Evolutionary conservation across 2,329 filamentous ascomycete genomes (phyloP).

Genomic region (Aureobasidium sp.): DNA sequence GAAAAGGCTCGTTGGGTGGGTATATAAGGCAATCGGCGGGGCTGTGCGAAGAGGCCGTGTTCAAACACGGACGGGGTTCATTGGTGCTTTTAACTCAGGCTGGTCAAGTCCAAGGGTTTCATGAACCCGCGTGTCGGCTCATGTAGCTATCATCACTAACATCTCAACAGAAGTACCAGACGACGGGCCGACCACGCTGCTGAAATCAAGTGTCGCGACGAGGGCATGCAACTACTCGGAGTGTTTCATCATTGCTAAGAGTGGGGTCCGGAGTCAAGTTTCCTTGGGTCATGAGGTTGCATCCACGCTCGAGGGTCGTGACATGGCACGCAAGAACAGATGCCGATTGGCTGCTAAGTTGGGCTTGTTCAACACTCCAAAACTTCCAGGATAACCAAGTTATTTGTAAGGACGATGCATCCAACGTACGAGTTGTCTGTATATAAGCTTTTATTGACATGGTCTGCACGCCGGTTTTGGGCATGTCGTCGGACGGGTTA

Average conservation of each 20-base stretch:
- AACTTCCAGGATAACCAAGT: conserved; percentile 4
- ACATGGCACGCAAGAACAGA: not conserved
- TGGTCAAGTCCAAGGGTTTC: not conserved
- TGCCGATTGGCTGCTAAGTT: conserved; percentile 9
- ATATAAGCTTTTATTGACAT: conserved; percentile 10
- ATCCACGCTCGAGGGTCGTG: not conserved
- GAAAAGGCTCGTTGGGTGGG: not conserved
- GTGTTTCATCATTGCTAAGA: conserved; percentile 14
- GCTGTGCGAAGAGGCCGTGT: conserved; percentile 13
- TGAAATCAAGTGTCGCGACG: conserved; percentile 12
- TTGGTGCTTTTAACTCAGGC: conserved; percentile 11
- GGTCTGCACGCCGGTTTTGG: not conserved
- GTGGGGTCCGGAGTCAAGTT: conserved; percentile 10
- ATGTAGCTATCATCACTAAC: not conserved
- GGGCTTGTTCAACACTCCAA: conserved; percentile 15
- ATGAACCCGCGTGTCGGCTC: not conserved
- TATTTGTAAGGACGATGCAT: conserved; percentile 11
- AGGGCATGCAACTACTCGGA: conserved; percentile 6
- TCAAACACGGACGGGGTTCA: not conserved
- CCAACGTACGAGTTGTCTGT: conserved; percentile 1
- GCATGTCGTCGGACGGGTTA: conserved; percentile 7
- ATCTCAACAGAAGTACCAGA: conserved; percentile 11
- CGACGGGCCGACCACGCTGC: conserved; percentile 4
- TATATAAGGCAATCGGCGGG: not conserved
- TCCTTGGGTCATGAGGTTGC: conserved; percentile 15